These are phyloP conservation scores for Suhomyces chickasaworum DNA, from an alignment of 1,139 yeast species.

Conservation along the genomic window DNA sequence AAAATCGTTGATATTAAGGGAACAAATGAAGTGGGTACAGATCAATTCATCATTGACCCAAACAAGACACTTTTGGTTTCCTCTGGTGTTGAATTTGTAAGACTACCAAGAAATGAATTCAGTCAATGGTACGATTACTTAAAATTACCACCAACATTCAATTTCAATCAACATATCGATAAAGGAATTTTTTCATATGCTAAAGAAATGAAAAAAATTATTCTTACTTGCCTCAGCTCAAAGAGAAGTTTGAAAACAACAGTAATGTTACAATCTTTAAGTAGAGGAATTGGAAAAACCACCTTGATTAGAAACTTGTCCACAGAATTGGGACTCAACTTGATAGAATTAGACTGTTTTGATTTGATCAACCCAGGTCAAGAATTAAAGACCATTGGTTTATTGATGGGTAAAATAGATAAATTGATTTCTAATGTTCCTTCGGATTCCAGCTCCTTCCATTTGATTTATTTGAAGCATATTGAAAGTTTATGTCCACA, in stretches of 20 bases:
- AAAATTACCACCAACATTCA: conserved; percentile 42
- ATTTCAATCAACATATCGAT: conserved; percentile 26
- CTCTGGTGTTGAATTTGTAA: conserved; percentile 54
- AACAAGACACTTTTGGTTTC: conserved; percentile 66
- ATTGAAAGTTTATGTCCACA: conserved; percentile 72
- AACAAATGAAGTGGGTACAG: conserved; percentile 25
- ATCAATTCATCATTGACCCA: conserved; percentile 66
- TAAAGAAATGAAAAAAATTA: conserved; percentile 51
- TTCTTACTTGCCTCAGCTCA: conserved; percentile 45
- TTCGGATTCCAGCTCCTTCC: conserved; percentile 25
- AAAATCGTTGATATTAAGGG: conserved; percentile 51
- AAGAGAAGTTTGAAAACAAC: conserved; percentile 56
- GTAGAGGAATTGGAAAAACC: conserved; percentile 79
- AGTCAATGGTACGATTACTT: conserved; percentile 49
- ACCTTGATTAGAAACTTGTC: conserved; percentile 60
- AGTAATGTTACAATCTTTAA: conserved; percentile 65
- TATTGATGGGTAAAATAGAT: conserved; percentile 75
- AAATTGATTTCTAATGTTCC: conserved; percentile 35
- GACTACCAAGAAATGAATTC: conserved; percentile 37
- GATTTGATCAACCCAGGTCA: conserved; percentile 66
- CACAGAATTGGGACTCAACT: conserved; percentile 63
- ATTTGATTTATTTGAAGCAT: conserved; percentile 64
- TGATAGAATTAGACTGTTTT: conserved; percentile 71
- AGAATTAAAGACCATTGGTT: conserved; percentile 78
- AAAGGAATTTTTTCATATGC: conserved; percentile 50